These are phyloP conservation scores for Aspergillus pseudonomiae DNA, from an alignment of 2,329 filamentous ascomycete species.

Conservation along the genomic window DNA sequence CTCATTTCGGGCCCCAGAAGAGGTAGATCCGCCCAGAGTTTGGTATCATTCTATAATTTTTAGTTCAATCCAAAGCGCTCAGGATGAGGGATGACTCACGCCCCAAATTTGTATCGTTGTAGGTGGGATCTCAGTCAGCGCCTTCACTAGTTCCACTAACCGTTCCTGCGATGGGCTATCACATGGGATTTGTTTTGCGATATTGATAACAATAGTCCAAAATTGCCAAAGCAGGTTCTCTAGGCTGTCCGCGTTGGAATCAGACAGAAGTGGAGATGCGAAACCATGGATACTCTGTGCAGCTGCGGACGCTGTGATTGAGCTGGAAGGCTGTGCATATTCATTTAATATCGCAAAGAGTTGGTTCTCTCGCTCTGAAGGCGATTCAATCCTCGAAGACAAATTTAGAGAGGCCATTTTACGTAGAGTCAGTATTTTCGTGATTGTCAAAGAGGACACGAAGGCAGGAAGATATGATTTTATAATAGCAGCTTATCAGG, in stretches of 20 bases:
- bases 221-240: conserved; percentile 15
- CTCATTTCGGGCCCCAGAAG: conserved; percentile 15
- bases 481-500: conserved; percentile 4
- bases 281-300: conserved; percentile 11
- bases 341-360: conserved; percentile 8
- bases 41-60: neutral
- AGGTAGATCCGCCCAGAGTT: conserved; percentile 15
- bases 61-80: neutral
- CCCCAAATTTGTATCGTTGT: conserved; percentile 15
- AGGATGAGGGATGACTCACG: neutral
- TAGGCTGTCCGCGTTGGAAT: neutral
- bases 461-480: neutral
- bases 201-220: conserved; percentile 8
- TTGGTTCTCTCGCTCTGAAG: neutral
- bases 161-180: conserved; percentile 13
- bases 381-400: neutral
- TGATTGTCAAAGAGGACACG: neutral
- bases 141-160: conserved; percentile 12
- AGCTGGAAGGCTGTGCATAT: conserved; percentile 6
- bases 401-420: conserved; percentile 8
- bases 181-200: conserved; percentile 14
- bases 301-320: neutral
- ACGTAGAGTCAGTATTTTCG: neutral
- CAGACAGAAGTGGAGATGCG: neutral
- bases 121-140: conserved; percentile 10